A percentile compares a stretch with the other conserved stretches of the same genome.
Evolutionary conservation across 2,329 filamentous ascomycete species (phyloP).

Genomic region (Helicocarpus griseus): DNA sequence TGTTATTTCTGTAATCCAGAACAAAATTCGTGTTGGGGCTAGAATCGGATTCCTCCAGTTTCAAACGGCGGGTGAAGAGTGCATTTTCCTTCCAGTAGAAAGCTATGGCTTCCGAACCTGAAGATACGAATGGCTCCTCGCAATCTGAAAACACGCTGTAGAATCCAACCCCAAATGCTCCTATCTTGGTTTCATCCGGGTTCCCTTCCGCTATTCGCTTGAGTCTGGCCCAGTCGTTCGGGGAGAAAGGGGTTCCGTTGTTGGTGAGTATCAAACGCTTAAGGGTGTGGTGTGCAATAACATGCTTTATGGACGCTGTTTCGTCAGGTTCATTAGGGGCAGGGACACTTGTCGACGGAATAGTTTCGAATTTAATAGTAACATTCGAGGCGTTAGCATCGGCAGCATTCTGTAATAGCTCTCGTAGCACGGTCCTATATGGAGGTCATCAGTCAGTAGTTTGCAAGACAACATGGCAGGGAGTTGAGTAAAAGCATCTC

Average conservation of each 20-base stretch:
- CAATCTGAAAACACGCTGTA: conserved; percentile 98
- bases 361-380: conserved; percentile 82
- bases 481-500: neutral
- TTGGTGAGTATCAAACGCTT: conserved; percentile 85
- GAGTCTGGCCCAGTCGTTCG: conserved; percentile 84
- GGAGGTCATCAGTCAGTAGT: neutral
- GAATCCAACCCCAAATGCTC: conserved; percentile 95
- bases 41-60: conserved; percentile 56
- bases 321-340: conserved; percentile 55
- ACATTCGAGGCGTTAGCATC: conserved; percentile 88
- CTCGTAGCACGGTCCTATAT: conserved; percentile 57
- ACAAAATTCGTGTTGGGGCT: conserved; percentile 80
- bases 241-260: conserved; percentile 76
- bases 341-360: conserved; percentile 70
- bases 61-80: conserved; percentile 79
- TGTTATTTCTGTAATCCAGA: conserved; percentile 82
- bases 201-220: conserved; percentile 99
- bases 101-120: conserved; percentile 85
- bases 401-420: conserved; percentile 96
- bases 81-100: conserved; percentile 99
- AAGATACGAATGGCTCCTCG: conserved; percentile 94
- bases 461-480: neutral
- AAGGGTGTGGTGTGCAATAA: conserved; percentile 74
- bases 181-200: conserved; percentile 97
- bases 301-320: conserved; percentile 70